Evolutionary conservation across 371 early-diverging fungal species (phyloP).

Genomic region (Quaeritorhiza haematococci): DNA sequence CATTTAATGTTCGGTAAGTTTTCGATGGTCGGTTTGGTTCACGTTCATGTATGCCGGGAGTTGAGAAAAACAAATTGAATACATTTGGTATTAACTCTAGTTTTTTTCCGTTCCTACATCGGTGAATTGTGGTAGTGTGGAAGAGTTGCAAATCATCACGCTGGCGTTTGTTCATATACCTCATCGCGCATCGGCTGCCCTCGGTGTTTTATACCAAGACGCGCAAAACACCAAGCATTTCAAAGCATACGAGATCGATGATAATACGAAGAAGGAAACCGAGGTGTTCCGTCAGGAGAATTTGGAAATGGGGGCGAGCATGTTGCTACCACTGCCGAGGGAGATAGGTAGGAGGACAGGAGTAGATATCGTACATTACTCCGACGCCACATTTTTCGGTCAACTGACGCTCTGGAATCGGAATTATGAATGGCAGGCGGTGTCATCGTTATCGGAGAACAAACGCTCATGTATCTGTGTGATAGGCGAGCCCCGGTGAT

Average conservation of each 20-base stretch:
- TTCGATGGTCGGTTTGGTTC: background rate
- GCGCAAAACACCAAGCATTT: slow-evolving; percentile 57
- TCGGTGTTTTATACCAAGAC: slow-evolving; percentile 76
- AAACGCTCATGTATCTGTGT: slow-evolving; percentile 55
- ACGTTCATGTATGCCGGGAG: background rate
- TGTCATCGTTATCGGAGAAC: slow-evolving; percentile 65
- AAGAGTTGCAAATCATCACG: slow-evolving; percentile 64
- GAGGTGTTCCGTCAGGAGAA: slow-evolving; percentile 43
- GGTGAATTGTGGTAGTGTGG: slow-evolving; percentile 57
- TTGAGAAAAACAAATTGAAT: too few relatives aligned
- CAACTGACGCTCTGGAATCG: background rate
- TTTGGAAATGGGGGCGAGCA: slow-evolving; percentile 47
- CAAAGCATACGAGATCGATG: slow-evolving; percentile 56
- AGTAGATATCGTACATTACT: background rate
- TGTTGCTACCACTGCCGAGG: slow-evolving; percentile 54
- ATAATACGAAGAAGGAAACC: slow-evolving; percentile 41
- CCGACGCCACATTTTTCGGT: background rate
- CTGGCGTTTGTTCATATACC: slow-evolving; percentile 57
- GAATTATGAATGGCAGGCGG: slow-evolving; percentile 41
- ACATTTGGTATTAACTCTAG: too few relatives aligned
- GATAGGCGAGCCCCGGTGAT: slow-evolving; percentile 31
- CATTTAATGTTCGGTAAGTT: slow-evolving; percentile 2
- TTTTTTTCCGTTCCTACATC: too few relatives aligned
- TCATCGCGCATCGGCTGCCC: slow-evolving; percentile 42
- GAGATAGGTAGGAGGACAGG: slow-evolving; percentile 13